phyloP scores from a whole-genome alignment of 768 basidiomycete species.

The Boletus bicolor region DNA sequence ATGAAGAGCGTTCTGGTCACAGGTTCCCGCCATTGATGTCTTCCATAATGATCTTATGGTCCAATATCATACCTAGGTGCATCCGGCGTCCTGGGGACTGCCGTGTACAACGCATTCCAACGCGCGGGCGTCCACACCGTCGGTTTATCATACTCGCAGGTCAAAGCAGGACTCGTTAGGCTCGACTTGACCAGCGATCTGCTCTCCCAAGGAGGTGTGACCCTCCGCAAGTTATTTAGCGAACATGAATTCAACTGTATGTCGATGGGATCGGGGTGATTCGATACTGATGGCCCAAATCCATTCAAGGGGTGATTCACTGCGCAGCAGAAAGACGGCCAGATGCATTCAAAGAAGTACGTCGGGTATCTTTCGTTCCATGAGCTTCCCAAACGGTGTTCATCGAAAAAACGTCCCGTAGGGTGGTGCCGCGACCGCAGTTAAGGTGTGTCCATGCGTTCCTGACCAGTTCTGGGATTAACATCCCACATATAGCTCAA shows the following conservation, averaged over 20 bases:
- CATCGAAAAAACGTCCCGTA: neutral
- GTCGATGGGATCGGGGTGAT: constrained; percentile 27
- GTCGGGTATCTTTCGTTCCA: constrained; percentile 9
- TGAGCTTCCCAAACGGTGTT: neutral
- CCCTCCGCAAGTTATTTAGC: constrained; percentile 48
- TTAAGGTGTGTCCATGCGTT: constrained; percentile 42
- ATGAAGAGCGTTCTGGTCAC: constrained; percentile 55
- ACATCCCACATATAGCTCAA: constrained; percentile 58
- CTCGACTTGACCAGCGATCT: constrained; percentile 65
- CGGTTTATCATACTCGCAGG: constrained; percentile 71
- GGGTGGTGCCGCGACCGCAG: constrained; percentile 64
- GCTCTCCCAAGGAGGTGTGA: constrained; percentile 35
- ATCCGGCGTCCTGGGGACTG: constrained; percentile 86
- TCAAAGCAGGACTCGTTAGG: constrained; percentile 47
- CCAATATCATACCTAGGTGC: constrained; percentile 54
- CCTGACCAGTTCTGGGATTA: neutral
- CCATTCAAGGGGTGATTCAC: constrained; percentile 74
- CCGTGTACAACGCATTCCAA: constrained; percentile 68
- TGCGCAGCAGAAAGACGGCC: constrained; percentile 94
- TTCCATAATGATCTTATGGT: constrained; percentile 11
- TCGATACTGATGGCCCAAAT: constrained; percentile 4
- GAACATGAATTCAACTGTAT: constrained; percentile 68
- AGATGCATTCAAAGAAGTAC: constrained; percentile 87
- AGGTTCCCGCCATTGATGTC: constrained; percentile 33
- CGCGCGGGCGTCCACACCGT: constrained; percentile 44